Evolutionary conservation across 108 stramenopile species (phyloP), one percentile per base, ranked within the genome.

Genomic region (Stephanodiscus triporus): DNA sequence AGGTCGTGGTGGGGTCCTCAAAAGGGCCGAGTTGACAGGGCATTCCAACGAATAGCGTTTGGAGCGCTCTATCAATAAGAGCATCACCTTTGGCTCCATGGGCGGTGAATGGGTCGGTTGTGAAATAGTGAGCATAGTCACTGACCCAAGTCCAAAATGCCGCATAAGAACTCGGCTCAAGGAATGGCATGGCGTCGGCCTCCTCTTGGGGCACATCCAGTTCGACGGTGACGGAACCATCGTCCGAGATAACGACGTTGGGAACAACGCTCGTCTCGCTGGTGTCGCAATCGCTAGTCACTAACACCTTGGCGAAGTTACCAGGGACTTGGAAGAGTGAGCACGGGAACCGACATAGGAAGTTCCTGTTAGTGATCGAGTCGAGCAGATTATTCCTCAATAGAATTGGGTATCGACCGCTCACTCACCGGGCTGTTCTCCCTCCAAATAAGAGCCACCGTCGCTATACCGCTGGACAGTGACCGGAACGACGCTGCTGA

Each of bases 271-370:
- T 50, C 6, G 77, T 77, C 26, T 80, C 63, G 17, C 49, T 45
- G 0, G 82, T 63, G 36, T 75, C 61, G 59, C 82, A 83, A 69
- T 83, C 55, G 34, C 68, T 71, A 0, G 79, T 83, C 10, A 83
- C 68, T 2, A 76, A n/a, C 1, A 82, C 61, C 60, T 78, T 78
- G 42, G 38, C 81, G 5, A 68, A 23, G 14, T 78, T 53, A 5
- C 13, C 9, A 0, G 49, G 24, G 23, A 82, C 64, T 37, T 29
- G 13, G 9, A 10, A 47, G 4, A 23, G 29, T 56, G 29, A 14
- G 30, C 22, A 9, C 49, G 26, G 53, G 9, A 38, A 23, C 49
- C 32, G 19, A 29, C 38, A 57, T 68, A 56, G 22, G 53, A 57
- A 23, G 23, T 42, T 61, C 9, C 36, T 20, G 60, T 61, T 61